Evolutionary conservation across 148 eudicot species (phyloP), one percentile per base, ranked within the genome.

Genomic region (Oxyria digyna): DNA sequence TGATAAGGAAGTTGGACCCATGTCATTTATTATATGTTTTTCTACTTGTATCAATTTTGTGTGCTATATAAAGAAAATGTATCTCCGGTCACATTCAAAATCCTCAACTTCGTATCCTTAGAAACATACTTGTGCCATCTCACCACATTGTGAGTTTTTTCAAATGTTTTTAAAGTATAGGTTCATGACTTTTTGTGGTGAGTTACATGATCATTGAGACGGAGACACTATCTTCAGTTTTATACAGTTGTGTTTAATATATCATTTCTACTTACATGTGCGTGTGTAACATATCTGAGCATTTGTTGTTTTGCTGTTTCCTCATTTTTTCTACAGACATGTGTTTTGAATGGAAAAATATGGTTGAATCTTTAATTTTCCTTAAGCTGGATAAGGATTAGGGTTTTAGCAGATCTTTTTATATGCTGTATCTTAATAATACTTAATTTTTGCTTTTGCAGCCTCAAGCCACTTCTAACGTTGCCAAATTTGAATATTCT

Each of bases 401-500:
- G 46, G 8, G 45, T 4, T 21, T 24, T 35, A 23, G 74, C 37
- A 42, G 7, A 40, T 43, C 2, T 26, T 32, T 46, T 18, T n/a
- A 17, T 17, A 15, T 27, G 67, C 10, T 72, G 13, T 8, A 21
- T 21, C 42, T 32, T 38, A 42, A 27, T 27, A 52, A 13, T 17
- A 3, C 18, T 32, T 4, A 35, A 64, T 41, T 3, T 72, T 23
- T 65, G 73, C 42, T 37, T 46, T 69, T 82, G 83, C 87, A 81
- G 87, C 59, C 81, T 73, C 86, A 82, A 70, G 74, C 76, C 20
- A 70, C 79, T 73, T 67, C 67, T 54, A 77, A 75, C 64, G 77
- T 74, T 21, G 62, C 71, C 68, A 70, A 77, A 32, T 32, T 78
- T 41, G 76, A 78, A 42, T 71, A 69, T 72, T 74, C 84, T 42